Conservation (phyloP, 2,329 filamentous ascomycete species). For the Talaromyces sp. region DNA sequence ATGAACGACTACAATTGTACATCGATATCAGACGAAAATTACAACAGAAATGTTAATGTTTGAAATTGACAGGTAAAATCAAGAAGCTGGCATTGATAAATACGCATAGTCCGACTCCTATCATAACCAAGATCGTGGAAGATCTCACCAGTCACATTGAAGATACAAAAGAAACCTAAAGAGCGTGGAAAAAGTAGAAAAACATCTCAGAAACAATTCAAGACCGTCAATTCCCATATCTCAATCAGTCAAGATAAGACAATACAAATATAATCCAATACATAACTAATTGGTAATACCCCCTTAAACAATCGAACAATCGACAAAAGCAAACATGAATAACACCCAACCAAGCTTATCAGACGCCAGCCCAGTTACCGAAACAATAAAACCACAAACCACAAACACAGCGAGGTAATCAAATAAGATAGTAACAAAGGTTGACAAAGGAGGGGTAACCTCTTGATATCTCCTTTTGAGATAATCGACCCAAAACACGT, state of each 20-base stretch:
- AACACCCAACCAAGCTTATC: constrained; percentile 16
- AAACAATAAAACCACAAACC: not conserved
- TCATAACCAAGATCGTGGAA: too few species aligned
- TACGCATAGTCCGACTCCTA: too few species aligned
- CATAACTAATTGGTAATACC: constrained; percentile 6
- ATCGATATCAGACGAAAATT: too few species aligned
- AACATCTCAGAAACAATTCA: not conserved
- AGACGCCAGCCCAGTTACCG: constrained; percentile 18
- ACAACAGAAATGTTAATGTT: too few species aligned
- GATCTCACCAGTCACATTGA: not conserved
- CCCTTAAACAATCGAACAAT: not conserved
- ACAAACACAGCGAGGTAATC: constrained; percentile 10
- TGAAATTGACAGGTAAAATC: too few species aligned
- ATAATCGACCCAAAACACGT: not conserved
- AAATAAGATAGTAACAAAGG: not conserved
- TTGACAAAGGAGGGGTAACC: not conserved
- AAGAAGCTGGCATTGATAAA: too few species aligned
- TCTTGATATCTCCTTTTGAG: not conserved
- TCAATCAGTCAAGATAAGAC: constrained; percentile 2
- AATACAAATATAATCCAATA: constrained; percentile 5
- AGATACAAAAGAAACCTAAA: not conserved
- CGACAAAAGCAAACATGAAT: constrained; percentile 14
- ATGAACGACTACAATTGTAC: too few species aligned
- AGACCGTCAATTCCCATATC: constrained; percentile 10
- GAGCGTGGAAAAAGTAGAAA: not conserved